Conservation (phyloP, 2,329 filamentous ascomycete species). For the Clarireedia hainanense region DNA sequence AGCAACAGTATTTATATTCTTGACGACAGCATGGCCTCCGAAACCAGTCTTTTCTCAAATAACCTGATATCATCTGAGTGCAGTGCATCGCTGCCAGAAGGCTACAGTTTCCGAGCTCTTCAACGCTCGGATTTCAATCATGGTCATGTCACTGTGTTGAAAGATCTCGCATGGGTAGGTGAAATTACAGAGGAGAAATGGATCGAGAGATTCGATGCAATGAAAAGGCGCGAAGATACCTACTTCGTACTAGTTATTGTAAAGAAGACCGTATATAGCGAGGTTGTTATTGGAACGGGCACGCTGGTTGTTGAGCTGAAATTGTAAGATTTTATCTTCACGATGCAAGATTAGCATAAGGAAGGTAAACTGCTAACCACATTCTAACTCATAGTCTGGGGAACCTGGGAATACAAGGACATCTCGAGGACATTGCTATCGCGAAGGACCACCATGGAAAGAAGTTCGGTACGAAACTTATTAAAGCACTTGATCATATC, state of each 20-base stretch:
- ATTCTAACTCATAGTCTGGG: slow-evolving; percentile 50
- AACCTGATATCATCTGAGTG: slow-evolving; percentile 1
- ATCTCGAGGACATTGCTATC: slow-evolving; percentile 96
- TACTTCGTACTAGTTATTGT: slow-evolving; percentile 79
- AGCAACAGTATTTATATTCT: not conserved
- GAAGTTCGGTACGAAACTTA: slow-evolving; percentile 84
- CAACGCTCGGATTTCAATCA: slow-evolving; percentile 2
- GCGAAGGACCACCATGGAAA: slow-evolving; percentile 92
- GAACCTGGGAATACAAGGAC: slow-evolving; percentile 71
- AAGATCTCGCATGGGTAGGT: slow-evolving; percentile 47
- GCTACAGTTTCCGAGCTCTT: slow-evolving; percentile 6
- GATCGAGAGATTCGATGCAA: slow-evolving; percentile 71
- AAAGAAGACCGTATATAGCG: slow-evolving; percentile 50
- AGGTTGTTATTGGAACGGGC: slow-evolving; percentile 72
- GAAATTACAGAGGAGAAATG: slow-evolving; percentile 70
- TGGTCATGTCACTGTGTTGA: slow-evolving; percentile 3
- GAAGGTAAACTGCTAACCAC: not conserved
- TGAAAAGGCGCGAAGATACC: slow-evolving; percentile 48
- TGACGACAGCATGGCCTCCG: not conserved
- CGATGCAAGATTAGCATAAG: no score
- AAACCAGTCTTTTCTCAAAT: not conserved
- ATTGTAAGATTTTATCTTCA: slow-evolving; percentile 50
- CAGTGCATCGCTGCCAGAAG: not conserved
- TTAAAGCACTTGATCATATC: slow-evolving; percentile 84
- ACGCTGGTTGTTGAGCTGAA: slow-evolving; percentile 87